Evolutionary conservation across 306 rosid genomes (phyloP), one percentile per base, ranked within the genome.

Genomic region (Amphicarpaea edgeworthii): DNA sequence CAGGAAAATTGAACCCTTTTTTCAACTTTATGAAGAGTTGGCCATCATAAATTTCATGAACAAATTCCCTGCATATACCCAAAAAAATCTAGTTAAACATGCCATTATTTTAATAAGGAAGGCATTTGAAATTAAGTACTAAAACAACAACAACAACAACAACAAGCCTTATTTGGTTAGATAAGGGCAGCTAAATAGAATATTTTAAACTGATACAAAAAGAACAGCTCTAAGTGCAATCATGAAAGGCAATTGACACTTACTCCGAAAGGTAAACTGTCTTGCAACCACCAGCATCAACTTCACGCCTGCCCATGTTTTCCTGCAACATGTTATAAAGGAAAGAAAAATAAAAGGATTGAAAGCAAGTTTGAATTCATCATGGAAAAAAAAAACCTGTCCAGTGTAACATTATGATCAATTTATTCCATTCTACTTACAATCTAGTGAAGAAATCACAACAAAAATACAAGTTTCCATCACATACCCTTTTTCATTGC

Each of bases 251-350:
- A 77, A 76, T 26, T 7, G 47, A 45, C 55, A 77, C 97, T 17
- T 85, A 95, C 98, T 92, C 96, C 16, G 98, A 90, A 79, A 92
- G 93, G 77, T 87, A 88, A 28, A 90, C 79, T 8, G 93, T 87
- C 90, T 85, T 84, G 76, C 96, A 90, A 65, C 85, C 97, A 61
- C 93, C 95, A 58, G 93, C 92, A 76, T 90, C 97, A 68, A 90
- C 49, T 85, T 92, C 98, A 40, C 68, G 83, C 85, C 86, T 90
- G 34, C 96, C 98, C 28, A 85, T 20, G 77, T 86, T 86, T 73
- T 83, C 91, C 97, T 95, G 84, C 72, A 83, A 58, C 23, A 66
- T 14, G 55, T 81, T 72, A 32, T 11, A 72, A 76, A 12, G 43
- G 17, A 51, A n/a, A 21, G 24, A 30, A 72, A 77, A 53, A 12